A percentile compares a stretch with the other conserved stretches of the same genome.
Evolutionary conservation across 495 filamentous ascomycete genomes (phyloP).

Genomic region (Xanthoparmelia taractica): DNA sequence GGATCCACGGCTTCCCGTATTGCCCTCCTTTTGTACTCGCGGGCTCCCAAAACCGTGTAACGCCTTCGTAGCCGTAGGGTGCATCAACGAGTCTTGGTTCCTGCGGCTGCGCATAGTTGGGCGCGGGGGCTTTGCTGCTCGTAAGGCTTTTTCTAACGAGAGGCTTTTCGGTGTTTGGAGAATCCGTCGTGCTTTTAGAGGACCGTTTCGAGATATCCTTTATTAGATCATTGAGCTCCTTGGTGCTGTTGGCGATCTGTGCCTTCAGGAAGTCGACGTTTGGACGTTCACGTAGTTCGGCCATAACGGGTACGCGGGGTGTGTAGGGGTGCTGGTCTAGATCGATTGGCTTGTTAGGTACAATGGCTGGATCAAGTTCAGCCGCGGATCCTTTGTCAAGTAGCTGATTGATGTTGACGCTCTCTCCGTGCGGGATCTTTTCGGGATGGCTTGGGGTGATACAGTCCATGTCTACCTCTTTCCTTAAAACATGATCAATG

Average conservation of each 20-base stretch:
- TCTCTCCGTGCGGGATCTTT: slow-evolving; percentile 78
- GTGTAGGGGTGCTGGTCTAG: slow-evolving; percentile 57
- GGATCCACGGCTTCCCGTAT: slow-evolving; percentile 17
- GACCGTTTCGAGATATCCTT: slow-evolving; percentile 40
- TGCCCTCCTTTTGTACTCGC: slow-evolving; percentile 5
- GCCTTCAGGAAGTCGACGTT: slow-evolving; percentile 65
- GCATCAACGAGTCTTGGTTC: slow-evolving; percentile 43
- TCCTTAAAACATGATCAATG: slow-evolving; percentile 85
- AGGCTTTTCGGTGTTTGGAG: slow-evolving; percentile 18
- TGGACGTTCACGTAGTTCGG: slow-evolving; percentile 45
- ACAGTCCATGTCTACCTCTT: slow-evolving; percentile 97
- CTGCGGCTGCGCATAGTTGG: slow-evolving; percentile 35
- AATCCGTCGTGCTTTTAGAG: slow-evolving; percentile 11
- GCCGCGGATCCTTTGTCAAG: slow-evolving; percentile 59
- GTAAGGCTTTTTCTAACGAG: slow-evolving; percentile 22
- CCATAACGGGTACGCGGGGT: slow-evolving; percentile 73
- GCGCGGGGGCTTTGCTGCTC: slow-evolving; percentile 24
- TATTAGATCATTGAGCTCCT: slow-evolving; percentile 66
- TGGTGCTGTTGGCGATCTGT: slow-evolving; percentile 70
- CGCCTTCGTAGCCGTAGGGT: slow-evolving; percentile 18
- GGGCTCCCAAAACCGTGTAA: slow-evolving; percentile 6
- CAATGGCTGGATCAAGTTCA: slow-evolving; percentile 54
- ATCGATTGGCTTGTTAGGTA: slow-evolving; percentile 44
- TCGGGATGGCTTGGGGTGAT: slow-evolving; percentile 77
- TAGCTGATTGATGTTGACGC: slow-evolving; percentile 66